These are phyloP conservation scores for Andrographis paniculata DNA, from an alignment of 305 asterid genomes.

Conservation along the genomic window DNA sequence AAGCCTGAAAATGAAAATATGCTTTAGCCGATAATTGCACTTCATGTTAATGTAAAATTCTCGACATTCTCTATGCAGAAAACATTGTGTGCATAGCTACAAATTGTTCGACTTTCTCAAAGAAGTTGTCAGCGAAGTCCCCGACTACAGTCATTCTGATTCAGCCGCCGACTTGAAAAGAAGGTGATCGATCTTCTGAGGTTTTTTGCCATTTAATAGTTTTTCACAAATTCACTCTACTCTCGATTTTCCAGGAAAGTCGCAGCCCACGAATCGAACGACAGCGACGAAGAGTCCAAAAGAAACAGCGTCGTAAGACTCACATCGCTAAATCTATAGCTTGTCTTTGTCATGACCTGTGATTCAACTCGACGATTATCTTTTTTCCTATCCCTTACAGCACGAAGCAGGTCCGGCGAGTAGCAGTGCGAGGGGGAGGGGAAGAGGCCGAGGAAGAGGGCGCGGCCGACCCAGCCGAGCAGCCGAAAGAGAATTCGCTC, in stretches of 20 bases:
- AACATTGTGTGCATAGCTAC: slow-evolving; percentile 74
- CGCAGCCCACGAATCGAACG: slow-evolving; percentile 48
- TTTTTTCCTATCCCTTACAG: slow-evolving; percentile 23
- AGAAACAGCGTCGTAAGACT: slow-evolving; percentile 46
- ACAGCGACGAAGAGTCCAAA: slow-evolving; percentile 61
- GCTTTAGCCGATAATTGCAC: background rate
- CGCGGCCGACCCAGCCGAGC: slow-evolving; percentile 54
- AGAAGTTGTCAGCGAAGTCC: slow-evolving; percentile 84
- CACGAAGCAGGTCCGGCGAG: slow-evolving; percentile 48
- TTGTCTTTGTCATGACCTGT: too few species aligned
- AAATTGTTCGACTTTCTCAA: slow-evolving; percentile 85
- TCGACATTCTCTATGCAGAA: slow-evolving; percentile 40
- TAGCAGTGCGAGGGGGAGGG: slow-evolving; percentile 79
- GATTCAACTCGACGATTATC: too few species aligned
- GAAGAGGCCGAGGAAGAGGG: slow-evolving; percentile 89
- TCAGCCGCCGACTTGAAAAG: slow-evolving; percentile 52
- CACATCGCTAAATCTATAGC: background rate
- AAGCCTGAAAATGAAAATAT: too few species aligned
- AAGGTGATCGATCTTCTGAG: slow-evolving; percentile 30
- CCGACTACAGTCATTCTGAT: slow-evolving; percentile 76
- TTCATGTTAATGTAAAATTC: slow-evolving; percentile 3
- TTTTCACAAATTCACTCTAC: background rate
- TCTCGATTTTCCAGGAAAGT: slow-evolving; percentile 47
- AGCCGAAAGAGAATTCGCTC: slow-evolving; percentile 55
- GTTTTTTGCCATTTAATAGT: slow-evolving; percentile 1